These are phyloP conservation scores for Phytophthora idaei DNA, from an alignment of 352 stramenopile species.

Conservation along the genomic window DNA sequence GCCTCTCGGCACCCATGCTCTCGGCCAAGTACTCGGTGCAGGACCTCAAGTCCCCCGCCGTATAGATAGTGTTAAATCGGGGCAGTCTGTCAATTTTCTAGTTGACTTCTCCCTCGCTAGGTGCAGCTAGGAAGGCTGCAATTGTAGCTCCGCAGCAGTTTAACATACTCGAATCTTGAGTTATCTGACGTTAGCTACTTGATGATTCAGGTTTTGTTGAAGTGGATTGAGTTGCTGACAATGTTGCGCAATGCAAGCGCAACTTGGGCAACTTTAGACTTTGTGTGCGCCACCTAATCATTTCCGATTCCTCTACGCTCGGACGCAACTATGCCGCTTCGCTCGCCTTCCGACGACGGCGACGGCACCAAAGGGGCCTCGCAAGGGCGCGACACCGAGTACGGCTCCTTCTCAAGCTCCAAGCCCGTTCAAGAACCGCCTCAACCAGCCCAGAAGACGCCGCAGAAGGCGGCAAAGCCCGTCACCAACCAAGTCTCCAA, in stretches of 20 bases:
- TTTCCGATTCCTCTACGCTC: constrained; percentile 1
- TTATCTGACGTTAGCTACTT: too few relatives aligned
- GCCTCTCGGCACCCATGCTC: constrained; percentile 43
- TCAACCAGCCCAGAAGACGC: constrained; percentile 5
- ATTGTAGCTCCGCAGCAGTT: constrained; percentile 6
- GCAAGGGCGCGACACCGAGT: constrained; percentile 17
- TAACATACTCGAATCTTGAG: background rate
- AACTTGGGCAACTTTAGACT: background rate
- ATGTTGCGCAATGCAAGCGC: too few relatives aligned
- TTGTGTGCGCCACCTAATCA: constrained; percentile 9
- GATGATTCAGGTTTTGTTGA: background rate
- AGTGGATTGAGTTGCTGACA: background rate
- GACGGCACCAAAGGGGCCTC: constrained; percentile 2
- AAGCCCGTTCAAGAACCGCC: background rate
- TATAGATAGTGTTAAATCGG: constrained; percentile 29
- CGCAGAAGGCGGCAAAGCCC: constrained; percentile 2
- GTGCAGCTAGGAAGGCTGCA: constrained; percentile 1
- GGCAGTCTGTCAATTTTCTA: constrained; percentile 9
- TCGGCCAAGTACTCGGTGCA: constrained; percentile 36
- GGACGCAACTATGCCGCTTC: constrained; percentile 21
- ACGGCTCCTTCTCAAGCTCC: constrained; percentile 25
- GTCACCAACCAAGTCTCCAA: background rate
- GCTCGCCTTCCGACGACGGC: constrained; percentile 5
- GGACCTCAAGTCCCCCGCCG: constrained; percentile 31
- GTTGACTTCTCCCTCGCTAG: constrained; percentile 15